phyloP scores from a whole-genome alignment of 2,329 filamentous ascomycete species.

The Colletotrichum cereale region DNA sequence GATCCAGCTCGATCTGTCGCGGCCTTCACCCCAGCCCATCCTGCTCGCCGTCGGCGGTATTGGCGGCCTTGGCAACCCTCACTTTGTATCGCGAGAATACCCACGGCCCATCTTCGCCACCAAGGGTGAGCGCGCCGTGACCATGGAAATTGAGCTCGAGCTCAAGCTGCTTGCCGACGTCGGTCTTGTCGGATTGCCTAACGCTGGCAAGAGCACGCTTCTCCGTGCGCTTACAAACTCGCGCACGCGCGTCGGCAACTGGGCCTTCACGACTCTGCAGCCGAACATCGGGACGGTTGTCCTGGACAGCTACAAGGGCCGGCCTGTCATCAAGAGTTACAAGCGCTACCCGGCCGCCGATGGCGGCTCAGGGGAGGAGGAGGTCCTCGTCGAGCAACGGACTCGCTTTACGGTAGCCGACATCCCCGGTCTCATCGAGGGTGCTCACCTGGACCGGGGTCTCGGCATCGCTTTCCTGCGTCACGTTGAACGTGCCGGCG shows the following conservation, averaged over 20 bases:
- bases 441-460: constrained; percentile 91
- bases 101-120: constrained; percentile 89
- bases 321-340: constrained; percentile 66
- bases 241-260: constrained; percentile 88
- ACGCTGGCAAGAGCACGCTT: constrained; percentile 95
- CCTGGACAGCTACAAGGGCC: constrained; percentile 86
- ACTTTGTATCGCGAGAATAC: constrained; percentile 84
- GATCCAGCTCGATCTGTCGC: constrained; percentile 78
- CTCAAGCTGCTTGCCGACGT: constrained; percentile 96
- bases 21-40: constrained; percentile 85
- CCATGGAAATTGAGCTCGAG: constrained; percentile 86
- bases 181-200: constrained; percentile 92
- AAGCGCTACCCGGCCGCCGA: constrained; percentile 46
- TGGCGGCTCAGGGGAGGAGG: constrained; percentile 54
- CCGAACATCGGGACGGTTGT: constrained; percentile 97
- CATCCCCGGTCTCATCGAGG: constrained; percentile 93
- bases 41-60: constrained; percentile 89
- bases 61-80: constrained; percentile 92
- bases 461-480: constrained; percentile 92
- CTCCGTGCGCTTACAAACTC: constrained; percentile 89
- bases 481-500: constrained; percentile 92
- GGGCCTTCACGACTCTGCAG: constrained; percentile 96
- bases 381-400: constrained; percentile 66
- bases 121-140: constrained; percentile 83
- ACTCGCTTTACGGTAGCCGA: constrained; percentile 94